Conservation (phyloP, 1,284 basidiomycete genomes). For the Neolentinus lepideus region DNA sequence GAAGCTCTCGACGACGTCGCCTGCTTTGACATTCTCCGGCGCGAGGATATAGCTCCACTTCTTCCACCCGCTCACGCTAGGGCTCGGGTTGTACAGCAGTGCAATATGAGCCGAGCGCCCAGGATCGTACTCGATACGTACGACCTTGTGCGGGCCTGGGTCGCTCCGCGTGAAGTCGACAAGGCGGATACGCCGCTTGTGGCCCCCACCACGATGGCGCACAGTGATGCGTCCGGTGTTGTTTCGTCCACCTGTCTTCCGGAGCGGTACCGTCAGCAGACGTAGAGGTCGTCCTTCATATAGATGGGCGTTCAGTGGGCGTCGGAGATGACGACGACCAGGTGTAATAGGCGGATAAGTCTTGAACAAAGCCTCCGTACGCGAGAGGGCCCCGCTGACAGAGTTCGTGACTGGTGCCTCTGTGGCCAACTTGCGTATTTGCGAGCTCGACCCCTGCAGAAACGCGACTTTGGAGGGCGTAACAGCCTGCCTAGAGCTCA, state of each 20-base stretch:
- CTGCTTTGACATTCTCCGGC: constrained; percentile 83
- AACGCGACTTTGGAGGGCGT: neutral
- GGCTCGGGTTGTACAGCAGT: constrained; percentile 45
- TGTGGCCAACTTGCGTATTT: constrained; percentile 23
- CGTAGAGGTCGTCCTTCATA: constrained; percentile 81
- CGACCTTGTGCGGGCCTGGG: constrained; percentile 79
- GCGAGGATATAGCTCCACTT: constrained; percentile 88
- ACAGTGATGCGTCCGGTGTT: constrained; percentile 83
- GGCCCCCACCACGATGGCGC: constrained; percentile 86
- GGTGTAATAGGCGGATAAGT: constrained; percentile 88
- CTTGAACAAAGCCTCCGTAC: constrained; percentile 63
- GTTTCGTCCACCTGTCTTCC: constrained; percentile 87
- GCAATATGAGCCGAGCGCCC: constrained; percentile 93
- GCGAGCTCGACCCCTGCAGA: neutral
- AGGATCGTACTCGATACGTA: constrained; percentile 96
- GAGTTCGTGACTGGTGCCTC: constrained; percentile 21
- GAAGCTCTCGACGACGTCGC: constrained; percentile 87
- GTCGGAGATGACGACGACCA: constrained; percentile 80
- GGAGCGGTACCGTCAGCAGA: constrained; percentile 77
- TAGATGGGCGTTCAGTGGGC: constrained; percentile 77
- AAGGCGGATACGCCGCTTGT: constrained; percentile 79
- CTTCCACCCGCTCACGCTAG: constrained; percentile 34
- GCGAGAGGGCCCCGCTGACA: constrained; percentile 27
- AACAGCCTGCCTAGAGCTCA: neutral
- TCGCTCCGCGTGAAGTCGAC: constrained; percentile 83